A percentile compares a stretch with the other conserved stretches of the same genome.
Conservation (phyloP, 2,329 filamentous ascomycete species). For the Monosporascus ibericus region DNA sequence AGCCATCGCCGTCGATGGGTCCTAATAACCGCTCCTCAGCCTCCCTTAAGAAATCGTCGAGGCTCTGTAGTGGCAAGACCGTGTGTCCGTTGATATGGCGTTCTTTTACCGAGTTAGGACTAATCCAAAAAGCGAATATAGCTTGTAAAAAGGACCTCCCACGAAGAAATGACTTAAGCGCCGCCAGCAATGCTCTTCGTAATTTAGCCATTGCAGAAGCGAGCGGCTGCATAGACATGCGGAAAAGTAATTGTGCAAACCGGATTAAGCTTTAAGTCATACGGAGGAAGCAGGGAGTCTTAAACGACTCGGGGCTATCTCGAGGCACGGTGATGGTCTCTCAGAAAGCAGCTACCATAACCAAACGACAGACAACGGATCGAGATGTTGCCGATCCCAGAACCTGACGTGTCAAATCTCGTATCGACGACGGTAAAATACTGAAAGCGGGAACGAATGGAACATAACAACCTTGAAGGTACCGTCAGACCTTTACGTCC, state of each 20-base stretch:
- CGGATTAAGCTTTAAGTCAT: neutral
- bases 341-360: neutral
- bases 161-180: conserved; percentile 51
- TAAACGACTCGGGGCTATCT: neutral
- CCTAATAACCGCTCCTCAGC: conserved; percentile 47
- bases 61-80: conserved; percentile 18
- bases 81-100: conserved; percentile 13
- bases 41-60: conserved; percentile 50
- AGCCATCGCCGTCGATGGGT: conserved; percentile 38
- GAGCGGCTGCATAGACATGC: conserved; percentile 42
- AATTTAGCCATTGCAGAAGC: conserved; percentile 52
- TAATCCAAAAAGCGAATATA: conserved; percentile 49
- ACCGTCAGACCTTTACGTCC: conserved; percentile 23
- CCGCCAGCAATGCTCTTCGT: conserved; percentile 47
- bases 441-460: conserved; percentile 25
- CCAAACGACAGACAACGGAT: conserved; percentile 1
- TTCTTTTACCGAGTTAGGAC: conserved; percentile 31
- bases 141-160: conserved; percentile 55
- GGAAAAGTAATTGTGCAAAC: conserved; percentile 14
- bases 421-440: conserved; percentile 25
- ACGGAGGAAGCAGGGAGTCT: neutral
- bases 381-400: conserved; percentile 9
- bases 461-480: conserved; percentile 21
- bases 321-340: neutral
- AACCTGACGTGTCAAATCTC: conserved; percentile 19